Evolutionary conservation across 1,284 basidiomycete species (phyloP), one percentile per base, ranked within the genome.

Genomic region (Xerocomus alliaceus): DNA sequence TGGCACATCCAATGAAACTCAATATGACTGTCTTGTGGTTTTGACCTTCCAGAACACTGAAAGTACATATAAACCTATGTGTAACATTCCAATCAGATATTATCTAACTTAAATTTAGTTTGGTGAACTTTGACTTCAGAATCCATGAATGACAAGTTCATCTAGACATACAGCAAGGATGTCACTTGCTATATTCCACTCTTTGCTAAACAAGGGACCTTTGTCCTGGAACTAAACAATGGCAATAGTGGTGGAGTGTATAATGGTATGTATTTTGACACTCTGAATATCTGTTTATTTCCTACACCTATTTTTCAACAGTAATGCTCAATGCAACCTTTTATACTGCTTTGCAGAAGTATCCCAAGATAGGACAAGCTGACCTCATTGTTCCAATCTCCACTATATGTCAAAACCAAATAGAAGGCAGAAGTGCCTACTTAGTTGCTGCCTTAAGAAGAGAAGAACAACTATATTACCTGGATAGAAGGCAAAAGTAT

Each of bases 71-170:
- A n/a, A 24, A 4, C 2, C 7, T 52, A 18, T 45, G 26, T 39
- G 29, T 26, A 18, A 32, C 31, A 8, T 31, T 20, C 26, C 37
- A 1, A 20, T 50, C 20, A 8, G n/a, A 24, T 52, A 13, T 49
- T 26, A 32, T 62, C 57, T 22, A 56, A 45, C 60, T n/a, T 37
- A 22, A 17, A 46, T 41, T 44, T 50, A 80, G 89, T 93, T 54
- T 92, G 91, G 91, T 81, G 91, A 37, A 92, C 89, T 24, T 91
- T 90, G 0, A 93, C 91, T 18, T 88, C 91, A 0, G 91, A 93
- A 70, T 91, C 91, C 1, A 89, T 87, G 0, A 62, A 68, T 17
- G 81, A 85, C 53, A 91, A 91, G 5, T 91, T 92, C 63, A 86
- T 91, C 54, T 93, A 90, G 91, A 91, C 89, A 0, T 87, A 89